A percentile compares a stretch with the other conserved stretches of the same genome.
These are phyloP conservation scores for Calocybe gangraenosa DNA, from an alignment of 768 basidiomycete species.

Conservation along the genomic window DNA sequence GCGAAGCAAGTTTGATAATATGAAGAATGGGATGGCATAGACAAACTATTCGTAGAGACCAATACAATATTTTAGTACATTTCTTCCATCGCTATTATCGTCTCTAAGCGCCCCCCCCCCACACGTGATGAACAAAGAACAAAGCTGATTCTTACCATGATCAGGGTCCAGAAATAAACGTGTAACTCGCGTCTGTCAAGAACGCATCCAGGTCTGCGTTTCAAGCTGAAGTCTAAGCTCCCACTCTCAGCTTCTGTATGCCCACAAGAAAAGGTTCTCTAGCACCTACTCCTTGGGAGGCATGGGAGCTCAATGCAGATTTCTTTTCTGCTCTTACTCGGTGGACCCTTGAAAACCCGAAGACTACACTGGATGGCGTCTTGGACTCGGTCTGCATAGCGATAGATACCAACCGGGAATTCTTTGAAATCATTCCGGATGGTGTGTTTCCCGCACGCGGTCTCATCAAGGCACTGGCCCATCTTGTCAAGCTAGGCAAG, in stretches of 20 bases:
- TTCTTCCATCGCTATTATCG: no score
- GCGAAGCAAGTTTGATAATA: conserved; percentile 74
- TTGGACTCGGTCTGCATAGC: neutral
- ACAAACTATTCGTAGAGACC: no score
- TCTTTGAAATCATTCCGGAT: conserved; percentile 16
- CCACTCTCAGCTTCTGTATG: no score
- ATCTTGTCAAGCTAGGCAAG: conserved; percentile 11
- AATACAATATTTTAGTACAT: no score
- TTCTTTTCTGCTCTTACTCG: neutral
- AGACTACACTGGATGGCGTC: conserved; percentile 1
- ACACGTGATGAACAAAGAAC: no score
- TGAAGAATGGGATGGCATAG: conserved; percentile 61
- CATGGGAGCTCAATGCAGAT: conserved; percentile 1
- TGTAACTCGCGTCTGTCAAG: no score
- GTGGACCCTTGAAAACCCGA: conserved; percentile 2
- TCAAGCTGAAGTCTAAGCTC: no score
- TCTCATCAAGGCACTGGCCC: conserved; percentile 13
- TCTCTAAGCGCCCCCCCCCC: no score
- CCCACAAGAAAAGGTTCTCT: neutral
- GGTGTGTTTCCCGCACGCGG: conserved; percentile 14
- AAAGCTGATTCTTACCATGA: no score
- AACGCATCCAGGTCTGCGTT: no score
- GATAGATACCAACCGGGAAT: conserved; percentile 5
- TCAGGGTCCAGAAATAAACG: no score
- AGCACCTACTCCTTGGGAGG: neutral